phyloP scores from a whole-genome alignment of 164 flowering plant species.

The Magnolia kwangsiensis region DNA sequence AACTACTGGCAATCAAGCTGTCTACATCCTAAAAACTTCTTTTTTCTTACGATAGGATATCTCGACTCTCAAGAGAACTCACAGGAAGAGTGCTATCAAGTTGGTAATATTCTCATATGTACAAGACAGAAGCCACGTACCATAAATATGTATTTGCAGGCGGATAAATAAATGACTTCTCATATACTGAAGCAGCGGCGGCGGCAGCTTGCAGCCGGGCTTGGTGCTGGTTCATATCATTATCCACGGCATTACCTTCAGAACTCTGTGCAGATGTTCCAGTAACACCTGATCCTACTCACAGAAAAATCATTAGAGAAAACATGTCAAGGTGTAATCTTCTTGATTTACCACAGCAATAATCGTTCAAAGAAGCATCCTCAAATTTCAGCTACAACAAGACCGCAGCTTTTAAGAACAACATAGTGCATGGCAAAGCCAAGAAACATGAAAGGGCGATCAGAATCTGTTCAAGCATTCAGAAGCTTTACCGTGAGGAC shows the following conservation, averaged over 20 bases:
- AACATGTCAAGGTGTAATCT: background rate
- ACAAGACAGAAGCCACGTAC: constrained; percentile 30
- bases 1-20: background rate
- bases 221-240: constrained; percentile 53
- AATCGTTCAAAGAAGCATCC: background rate
- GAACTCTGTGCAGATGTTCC: constrained; percentile 42
- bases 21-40: background rate
- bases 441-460: background rate
- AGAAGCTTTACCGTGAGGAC: constrained; percentile 55
- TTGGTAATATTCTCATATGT: no score
- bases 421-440: background rate
- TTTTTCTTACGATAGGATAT: background rate
- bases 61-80: background rate
- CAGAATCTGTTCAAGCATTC: background rate
- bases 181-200: constrained; percentile 87
- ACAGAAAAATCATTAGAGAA: constrained; percentile 1
- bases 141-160: constrained; percentile 55
- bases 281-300: constrained; percentile 40
- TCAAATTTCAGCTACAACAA: background rate
- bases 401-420: background rate
- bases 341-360: background rate
- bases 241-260: constrained; percentile 26
- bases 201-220: constrained; percentile 92
- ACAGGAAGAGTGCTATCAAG: background rate
- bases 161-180: constrained; percentile 84